Conservation (phyloP, 768 basidiomycete species). For the Boletus tylopilopsis region DNA sequence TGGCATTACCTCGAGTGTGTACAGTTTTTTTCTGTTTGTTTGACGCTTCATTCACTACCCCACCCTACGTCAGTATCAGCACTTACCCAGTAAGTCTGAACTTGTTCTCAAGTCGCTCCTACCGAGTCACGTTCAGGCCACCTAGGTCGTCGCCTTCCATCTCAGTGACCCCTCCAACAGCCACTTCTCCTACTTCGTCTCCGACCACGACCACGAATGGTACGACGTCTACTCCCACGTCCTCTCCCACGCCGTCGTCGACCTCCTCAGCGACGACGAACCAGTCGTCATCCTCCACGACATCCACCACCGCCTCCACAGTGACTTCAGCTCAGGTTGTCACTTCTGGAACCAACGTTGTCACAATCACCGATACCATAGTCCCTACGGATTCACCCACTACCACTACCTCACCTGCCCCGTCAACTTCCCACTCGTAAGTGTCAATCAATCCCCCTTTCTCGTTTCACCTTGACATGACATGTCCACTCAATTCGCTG, state of each 20-base stretch:
- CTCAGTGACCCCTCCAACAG: neutral
- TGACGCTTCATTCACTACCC: neutral
- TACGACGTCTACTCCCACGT: neutral
- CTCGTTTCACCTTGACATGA: too few species aligned
- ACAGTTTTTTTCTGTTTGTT: neutral
- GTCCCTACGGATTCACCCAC: too few species aligned
- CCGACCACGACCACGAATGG: conserved; percentile 3
- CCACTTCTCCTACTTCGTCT: conserved; percentile 1
- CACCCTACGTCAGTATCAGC: neutral
- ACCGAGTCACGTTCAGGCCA: neutral
- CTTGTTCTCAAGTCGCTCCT: neutral
- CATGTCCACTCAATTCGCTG: conserved; percentile 5
- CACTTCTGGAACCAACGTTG: too few species aligned
- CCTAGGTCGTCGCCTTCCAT: neutral
- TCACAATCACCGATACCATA: too few species aligned
- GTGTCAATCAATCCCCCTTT: conserved; percentile 5
- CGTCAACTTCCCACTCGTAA: conserved; percentile 21
- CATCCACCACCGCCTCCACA: neutral
- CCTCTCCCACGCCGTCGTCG: neutral
- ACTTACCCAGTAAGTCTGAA: conserved; percentile 3
- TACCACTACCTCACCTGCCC: neutral
- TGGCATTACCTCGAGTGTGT: conserved; percentile 2
- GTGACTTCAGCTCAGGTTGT: neutral
- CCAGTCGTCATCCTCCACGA: conserved; percentile 1
- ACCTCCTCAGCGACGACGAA: neutral